Base-by-base conservation (phyloP, 129 eudicot genomes). In the Artemisia annua region DNA sequence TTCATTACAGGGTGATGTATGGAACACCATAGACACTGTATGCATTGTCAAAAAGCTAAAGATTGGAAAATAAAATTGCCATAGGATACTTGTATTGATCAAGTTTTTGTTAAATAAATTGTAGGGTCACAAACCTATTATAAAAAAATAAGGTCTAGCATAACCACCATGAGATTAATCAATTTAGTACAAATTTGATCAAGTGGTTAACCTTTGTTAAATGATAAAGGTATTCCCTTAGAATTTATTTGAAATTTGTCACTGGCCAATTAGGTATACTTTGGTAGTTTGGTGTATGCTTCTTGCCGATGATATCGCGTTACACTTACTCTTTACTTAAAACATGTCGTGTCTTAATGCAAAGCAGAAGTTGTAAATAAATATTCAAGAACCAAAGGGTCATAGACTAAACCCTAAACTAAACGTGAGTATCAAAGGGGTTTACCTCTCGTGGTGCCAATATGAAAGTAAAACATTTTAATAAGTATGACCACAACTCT, bases 1-100 rank as follows among this genome's bases (percentile, higher is more conserved):
- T 48, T 12, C 18, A 67, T 55, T 76, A 59, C 30, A 20, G 22
- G 66, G 22, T 43, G 63, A 66, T 18, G 63, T 48, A 73, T 20
- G 8, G 26, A 51, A 70, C 17, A 61, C 28, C 2, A 30, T 32
- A 54, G 1, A 70, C 22, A 62, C 53, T 3, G 17, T 51, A 24
- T 44, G 19, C 39, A 26, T 17, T 17, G 52, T 13, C 32, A 32
- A 53, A 56, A 52, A 53, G 51, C 63, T 49, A n/a, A 22, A 17
- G 56, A 3, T 64, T 32, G 20, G 54, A 70, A 20, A 35, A 18
- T 7, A 35, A 5, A 57, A n/a, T n/a, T n/a, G 16, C 65, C 65
- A 24, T 16, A 59, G 3, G 35, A 2, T 3, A 19, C 11, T 16
- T 46, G 7, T 18, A 52, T 62, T 11, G n/a, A 48, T 12, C 16